Evolutionary conservation across 192 early-diverging fungal species (phyloP).

Genomic region (Coemansia sp.): DNA sequence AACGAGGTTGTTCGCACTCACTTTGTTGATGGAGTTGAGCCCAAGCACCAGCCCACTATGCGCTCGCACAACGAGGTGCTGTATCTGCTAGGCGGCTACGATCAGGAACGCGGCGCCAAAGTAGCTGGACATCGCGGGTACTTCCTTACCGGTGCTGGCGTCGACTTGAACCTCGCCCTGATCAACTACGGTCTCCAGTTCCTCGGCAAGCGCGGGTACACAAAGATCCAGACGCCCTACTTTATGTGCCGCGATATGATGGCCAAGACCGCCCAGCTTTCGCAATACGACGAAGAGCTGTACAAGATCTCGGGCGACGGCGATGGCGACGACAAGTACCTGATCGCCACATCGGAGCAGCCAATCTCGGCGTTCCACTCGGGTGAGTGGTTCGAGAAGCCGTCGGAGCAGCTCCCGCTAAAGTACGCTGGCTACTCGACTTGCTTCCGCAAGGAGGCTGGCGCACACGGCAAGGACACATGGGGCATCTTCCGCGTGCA

Average conservation of each 20-base stretch:
- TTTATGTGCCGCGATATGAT: conserved; percentile 97
- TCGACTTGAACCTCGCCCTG: conserved; percentile 95
- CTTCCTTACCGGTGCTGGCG: conserved; percentile 92
- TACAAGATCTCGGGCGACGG: conserved; percentile 87
- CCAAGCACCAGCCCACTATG: conserved; percentile 63
- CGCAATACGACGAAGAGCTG: conserved; percentile 97
- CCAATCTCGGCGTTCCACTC: conserved; percentile 97
- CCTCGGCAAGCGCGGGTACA: conserved; percentile 78
- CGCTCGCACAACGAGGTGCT: conserved; percentile 94
- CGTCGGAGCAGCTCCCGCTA: conserved; percentile 87
- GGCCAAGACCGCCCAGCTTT: conserved; percentile 98
- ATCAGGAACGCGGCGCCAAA: conserved; percentile 86
- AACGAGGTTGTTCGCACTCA: conserved; percentile 69
- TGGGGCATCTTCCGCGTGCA: conserved; percentile 97
- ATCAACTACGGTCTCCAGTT: conserved; percentile 96
- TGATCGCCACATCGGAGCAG: conserved; percentile 99
- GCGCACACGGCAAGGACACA: conserved; percentile 94
- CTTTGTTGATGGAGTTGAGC: conserved; percentile 59
- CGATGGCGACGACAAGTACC: conserved; percentile 89
- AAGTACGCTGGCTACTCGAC: conserved; percentile 97
- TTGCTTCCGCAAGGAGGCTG: conserved; percentile 99
- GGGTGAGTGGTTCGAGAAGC: conserved; percentile 93
- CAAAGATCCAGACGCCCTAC: conserved; percentile 96
- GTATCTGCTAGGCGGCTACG: conserved; percentile 86
- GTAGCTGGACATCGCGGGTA: conserved; percentile 99